phyloP scores from a whole-genome alignment of 768 basidiomycete species.

The Termitomyces sp. region DNA sequence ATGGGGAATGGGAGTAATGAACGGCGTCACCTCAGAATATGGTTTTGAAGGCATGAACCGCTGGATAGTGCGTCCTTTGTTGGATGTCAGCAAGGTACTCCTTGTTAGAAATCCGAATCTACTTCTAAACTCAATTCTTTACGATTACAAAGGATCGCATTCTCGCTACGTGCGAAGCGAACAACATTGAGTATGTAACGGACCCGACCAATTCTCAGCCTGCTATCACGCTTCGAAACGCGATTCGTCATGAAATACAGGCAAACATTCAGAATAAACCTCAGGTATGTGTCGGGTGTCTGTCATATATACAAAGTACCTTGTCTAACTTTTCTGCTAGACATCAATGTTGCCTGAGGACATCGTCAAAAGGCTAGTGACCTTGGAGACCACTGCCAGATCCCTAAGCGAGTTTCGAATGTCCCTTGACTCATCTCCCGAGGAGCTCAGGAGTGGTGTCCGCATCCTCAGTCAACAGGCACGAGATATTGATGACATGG shows the following conservation, averaged over 20 bases:
- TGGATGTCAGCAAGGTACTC: slow-evolving; percentile 62
- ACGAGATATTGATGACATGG: slow-evolving; percentile 39
- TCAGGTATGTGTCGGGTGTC: slow-evolving; percentile 12
- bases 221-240: slow-evolving; percentile 64
- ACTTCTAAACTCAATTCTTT: neutral
- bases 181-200: slow-evolving; percentile 53
- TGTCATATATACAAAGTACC: neutral
- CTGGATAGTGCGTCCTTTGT: slow-evolving; percentile 70
- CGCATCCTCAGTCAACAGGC: slow-evolving; percentile 27
- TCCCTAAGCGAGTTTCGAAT: slow-evolving; percentile 25
- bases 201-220: slow-evolving; percentile 78
- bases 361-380: slow-evolving; percentile 25
- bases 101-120: neutral
- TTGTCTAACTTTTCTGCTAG: neutral
- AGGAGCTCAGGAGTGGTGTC: slow-evolving; percentile 33
- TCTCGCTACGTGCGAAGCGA: slow-evolving; percentile 68
- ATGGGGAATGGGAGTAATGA: slow-evolving; percentile 69
- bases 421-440: slow-evolving; percentile 24
- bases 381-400: slow-evolving; percentile 24
- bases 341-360: slow-evolving; percentile 16
- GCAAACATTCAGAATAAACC: slow-evolving; percentile 8
- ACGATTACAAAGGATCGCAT: slow-evolving; percentile 56
- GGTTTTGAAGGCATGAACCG: slow-evolving; percentile 54
- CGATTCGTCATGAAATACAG: slow-evolving; percentile 48
- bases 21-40: slow-evolving; percentile 25